phyloP scores from a whole-genome alignment of 495 filamentous ascomycete species.

The Cercophora scortea region DNA sequence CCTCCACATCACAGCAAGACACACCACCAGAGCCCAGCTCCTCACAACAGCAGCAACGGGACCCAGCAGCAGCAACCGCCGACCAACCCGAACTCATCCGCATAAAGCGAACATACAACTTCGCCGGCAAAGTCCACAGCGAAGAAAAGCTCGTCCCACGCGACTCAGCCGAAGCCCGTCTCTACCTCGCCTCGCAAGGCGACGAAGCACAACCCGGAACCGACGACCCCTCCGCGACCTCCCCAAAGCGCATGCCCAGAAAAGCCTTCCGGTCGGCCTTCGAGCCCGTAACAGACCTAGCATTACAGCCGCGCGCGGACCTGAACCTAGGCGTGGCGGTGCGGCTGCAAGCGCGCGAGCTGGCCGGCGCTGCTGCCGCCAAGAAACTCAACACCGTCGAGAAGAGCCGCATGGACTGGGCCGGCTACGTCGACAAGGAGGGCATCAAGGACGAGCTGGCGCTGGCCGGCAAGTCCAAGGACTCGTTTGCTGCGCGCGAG shows the following conservation, averaged over 20 bases:
- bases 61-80: background rate
- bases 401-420: conserved; percentile 93
- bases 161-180: conserved; percentile 72
- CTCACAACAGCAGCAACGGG: background rate
- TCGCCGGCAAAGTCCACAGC: conserved; percentile 78
- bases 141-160: conserved; percentile 74
- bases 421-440: conserved; percentile 82
- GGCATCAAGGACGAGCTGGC: conserved; percentile 89
- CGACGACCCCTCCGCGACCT: conserved; percentile 17
- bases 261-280: conserved; percentile 71
- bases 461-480: conserved; percentile 73
- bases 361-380: conserved; percentile 41
- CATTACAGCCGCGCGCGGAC: conserved; percentile 33
- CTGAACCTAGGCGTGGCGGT: conserved; percentile 40
- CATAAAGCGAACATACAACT: conserved; percentile 84
- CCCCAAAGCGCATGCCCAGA: conserved; percentile 51
- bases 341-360: conserved; percentile 31
- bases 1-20: background rate
- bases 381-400: conserved; percentile 93
- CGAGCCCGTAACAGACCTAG: conserved; percentile 55
- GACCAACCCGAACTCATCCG: conserved; percentile 49
- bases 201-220: conserved; percentile 22
- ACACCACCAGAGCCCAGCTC: background rate
- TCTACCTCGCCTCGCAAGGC: conserved; percentile 57
- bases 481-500: conserved; percentile 73